A percentile compares a stretch with the other conserved stretches of the same genome.
phyloP scores from a whole-genome alignment of 352 stramenopile genomes.

The Halophytophthora batemanensis region DNA sequence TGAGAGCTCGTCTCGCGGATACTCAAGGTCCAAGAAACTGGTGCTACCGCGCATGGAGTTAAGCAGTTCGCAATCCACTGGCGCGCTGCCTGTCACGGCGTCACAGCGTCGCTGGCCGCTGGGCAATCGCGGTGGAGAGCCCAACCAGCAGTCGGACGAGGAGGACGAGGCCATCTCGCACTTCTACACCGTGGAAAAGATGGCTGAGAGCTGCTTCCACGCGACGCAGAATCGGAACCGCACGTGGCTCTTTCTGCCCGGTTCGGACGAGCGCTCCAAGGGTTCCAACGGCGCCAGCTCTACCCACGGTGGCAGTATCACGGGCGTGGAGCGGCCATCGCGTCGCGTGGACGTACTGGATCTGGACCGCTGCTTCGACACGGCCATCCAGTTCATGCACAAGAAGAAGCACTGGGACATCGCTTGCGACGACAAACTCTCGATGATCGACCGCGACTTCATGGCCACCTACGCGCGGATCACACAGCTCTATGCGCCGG shows the following conservation, averaged over 20 bases:
- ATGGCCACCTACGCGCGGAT: slow-evolving; percentile 54
- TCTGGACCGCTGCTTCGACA: slow-evolving; percentile 66
- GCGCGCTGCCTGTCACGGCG: slow-evolving; percentile 6
- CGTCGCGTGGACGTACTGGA: slow-evolving; percentile 66
- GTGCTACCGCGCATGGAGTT: slow-evolving; percentile 39
- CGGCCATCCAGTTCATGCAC: slow-evolving; percentile 56
- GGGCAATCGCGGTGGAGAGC: neutral
- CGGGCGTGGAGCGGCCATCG: slow-evolving; percentile 55
- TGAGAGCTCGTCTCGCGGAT: neutral
- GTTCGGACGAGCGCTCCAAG: slow-evolving; percentile 58
- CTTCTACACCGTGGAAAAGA: slow-evolving; percentile 78
- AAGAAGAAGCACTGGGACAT: slow-evolving; percentile 47
- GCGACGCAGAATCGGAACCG: slow-evolving; percentile 67
- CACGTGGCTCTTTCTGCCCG: slow-evolving; percentile 71
- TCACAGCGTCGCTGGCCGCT: neutral
- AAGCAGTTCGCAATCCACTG: slow-evolving; percentile 17
- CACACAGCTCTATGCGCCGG: slow-evolving; percentile 23
- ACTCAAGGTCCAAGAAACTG: slow-evolving; percentile 25
- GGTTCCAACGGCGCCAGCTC: slow-evolving; percentile 35
- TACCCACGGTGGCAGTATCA: slow-evolving; percentile 38
- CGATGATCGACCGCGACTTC: slow-evolving; percentile 68
- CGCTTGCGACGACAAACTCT: slow-evolving; percentile 38
- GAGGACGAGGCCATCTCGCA: slow-evolving; percentile 48
- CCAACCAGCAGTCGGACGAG: slow-evolving; percentile 25
- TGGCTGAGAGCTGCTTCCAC: slow-evolving; percentile 68